Evolutionary conservation across 163 green algal species (phyloP).

Genomic region (Volvox carteri): DNA sequence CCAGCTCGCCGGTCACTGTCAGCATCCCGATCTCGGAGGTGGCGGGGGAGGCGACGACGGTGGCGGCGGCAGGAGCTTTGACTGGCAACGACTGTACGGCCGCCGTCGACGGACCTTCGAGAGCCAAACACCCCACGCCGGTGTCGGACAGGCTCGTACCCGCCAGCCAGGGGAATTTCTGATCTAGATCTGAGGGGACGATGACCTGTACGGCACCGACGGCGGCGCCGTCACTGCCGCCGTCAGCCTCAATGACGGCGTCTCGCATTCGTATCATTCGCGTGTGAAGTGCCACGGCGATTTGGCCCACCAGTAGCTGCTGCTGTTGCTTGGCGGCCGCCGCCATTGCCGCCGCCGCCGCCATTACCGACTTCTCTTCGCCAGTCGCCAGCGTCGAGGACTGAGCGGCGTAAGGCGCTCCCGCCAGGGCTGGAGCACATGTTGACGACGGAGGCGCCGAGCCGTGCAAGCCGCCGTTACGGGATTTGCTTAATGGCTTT

Average conservation of each 20-base stretch:
- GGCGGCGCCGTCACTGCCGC: neutral
- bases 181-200: too few relatives aligned
- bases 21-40: neutral
- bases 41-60: neutral
- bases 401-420: neutral
- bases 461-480: too few relatives aligned
- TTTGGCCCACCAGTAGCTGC: neutral
- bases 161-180: too few relatives aligned
- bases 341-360: neutral
- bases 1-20: constrained; percentile 25
- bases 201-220: too few relatives aligned
- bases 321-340: neutral
- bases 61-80: too few relatives aligned
- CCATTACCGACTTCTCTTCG: neutral
- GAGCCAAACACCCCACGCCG: too few relatives aligned
- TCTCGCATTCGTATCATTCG: neutral
- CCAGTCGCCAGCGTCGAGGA: neutral
- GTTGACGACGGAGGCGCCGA: too few relatives aligned
- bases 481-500: too few relatives aligned
- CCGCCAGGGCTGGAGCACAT: neutral
- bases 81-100: too few relatives aligned
- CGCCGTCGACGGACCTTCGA: too few relatives aligned
- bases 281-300: neutral
- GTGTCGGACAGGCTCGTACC: too few relatives aligned
- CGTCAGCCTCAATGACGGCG: neutral